These are phyloP conservation scores for Pochonia chlamydosporia DNA, from an alignment of 2,329 filamentous ascomycete species.

Conservation along the genomic window DNA sequence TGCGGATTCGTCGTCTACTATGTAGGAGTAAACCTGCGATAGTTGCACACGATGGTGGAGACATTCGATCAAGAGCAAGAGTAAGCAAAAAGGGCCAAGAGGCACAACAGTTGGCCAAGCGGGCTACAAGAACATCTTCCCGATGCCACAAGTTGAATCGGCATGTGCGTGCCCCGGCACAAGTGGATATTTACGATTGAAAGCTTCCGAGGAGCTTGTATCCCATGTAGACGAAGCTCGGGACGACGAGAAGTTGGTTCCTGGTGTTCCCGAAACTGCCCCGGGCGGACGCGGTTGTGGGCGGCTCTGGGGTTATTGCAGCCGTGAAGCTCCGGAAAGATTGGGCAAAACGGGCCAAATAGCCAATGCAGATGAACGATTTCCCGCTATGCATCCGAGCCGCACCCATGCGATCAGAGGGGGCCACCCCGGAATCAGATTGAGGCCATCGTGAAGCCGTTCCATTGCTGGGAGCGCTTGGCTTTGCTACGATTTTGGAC, in stretches of 20 bases:
- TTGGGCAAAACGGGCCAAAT: not conserved
- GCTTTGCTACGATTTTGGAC: not conserved
- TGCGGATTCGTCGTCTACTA: not conserved
- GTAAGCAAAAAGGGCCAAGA: not conserved
- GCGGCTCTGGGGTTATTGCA: slow-evolving; percentile 7
- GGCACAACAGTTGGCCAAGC: not conserved
- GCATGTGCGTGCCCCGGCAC: not conserved
- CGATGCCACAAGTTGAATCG: not conserved
- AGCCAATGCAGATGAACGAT: not conserved
- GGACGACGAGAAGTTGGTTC: slow-evolving; percentile 3
- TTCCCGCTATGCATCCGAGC: not conserved
- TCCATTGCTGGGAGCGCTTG: not conserved
- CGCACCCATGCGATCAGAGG: slow-evolving; percentile 1
- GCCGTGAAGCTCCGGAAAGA: slow-evolving; percentile 11
- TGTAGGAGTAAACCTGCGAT: not conserved
- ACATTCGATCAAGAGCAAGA: not conserved
- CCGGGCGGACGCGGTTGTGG: slow-evolving; percentile 7
- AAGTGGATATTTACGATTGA: no score
- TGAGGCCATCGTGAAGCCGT: slow-evolving; percentile 3
- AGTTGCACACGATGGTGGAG: not conserved
- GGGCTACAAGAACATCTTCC: not conserved
- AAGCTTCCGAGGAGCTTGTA: not conserved
- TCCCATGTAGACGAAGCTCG: slow-evolving; percentile 3
- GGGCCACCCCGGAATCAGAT: not conserved
- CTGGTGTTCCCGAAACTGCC: slow-evolving; percentile 6